Evolutionary conservation across 1,284 basidiomycete genomes (phyloP).

Genomic region (Sporisorium sorghi): DNA sequence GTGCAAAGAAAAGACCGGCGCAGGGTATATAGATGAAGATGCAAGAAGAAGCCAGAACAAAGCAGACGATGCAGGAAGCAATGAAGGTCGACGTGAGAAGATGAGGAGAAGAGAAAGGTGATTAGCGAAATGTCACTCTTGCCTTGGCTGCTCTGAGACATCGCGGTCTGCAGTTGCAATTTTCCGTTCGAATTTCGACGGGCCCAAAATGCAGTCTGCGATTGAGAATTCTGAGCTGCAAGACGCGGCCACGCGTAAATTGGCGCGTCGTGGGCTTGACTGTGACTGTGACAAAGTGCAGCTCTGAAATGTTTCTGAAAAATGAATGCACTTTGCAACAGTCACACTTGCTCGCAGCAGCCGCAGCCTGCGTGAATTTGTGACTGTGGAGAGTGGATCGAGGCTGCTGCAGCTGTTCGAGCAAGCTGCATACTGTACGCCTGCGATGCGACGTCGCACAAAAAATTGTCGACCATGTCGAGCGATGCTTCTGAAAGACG

Average conservation of each 20-base stretch:
- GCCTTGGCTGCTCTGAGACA: not conserved
- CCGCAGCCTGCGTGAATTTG: slow-evolving; percentile 8
- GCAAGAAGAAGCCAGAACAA: not conserved
- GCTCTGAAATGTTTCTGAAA: not conserved
- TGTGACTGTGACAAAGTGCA: slow-evolving; percentile 5
- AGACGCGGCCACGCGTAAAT: slow-evolving; percentile 42
- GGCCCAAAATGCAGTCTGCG: slow-evolving; percentile 1
- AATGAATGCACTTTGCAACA: slow-evolving; percentile 11
- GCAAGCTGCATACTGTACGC: not conserved
- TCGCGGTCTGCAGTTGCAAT: slow-evolving; percentile 2
- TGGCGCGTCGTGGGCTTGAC: slow-evolving; percentile 42
- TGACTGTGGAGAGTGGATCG: slow-evolving; percentile 32
- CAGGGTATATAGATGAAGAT: not conserved
- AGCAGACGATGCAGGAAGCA: not conserved
- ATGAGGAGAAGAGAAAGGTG: slow-evolving; percentile 9
- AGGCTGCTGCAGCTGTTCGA: slow-evolving; percentile 12
- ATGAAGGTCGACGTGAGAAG: not conserved
- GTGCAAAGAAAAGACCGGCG: slow-evolving; percentile 2
- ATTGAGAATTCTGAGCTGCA: slow-evolving; percentile 3
- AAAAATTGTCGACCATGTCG: not conserved
- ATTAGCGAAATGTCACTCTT: slow-evolving; percentile 21
- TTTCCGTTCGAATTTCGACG: not conserved
- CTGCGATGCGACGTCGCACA: not conserved
- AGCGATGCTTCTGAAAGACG: not conserved
- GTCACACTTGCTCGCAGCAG: slow-evolving; percentile 5